These are phyloP conservation scores for Erodium maritimum DNA, from an alignment of 345 rosid species.

Conservation along the genomic window DNA sequence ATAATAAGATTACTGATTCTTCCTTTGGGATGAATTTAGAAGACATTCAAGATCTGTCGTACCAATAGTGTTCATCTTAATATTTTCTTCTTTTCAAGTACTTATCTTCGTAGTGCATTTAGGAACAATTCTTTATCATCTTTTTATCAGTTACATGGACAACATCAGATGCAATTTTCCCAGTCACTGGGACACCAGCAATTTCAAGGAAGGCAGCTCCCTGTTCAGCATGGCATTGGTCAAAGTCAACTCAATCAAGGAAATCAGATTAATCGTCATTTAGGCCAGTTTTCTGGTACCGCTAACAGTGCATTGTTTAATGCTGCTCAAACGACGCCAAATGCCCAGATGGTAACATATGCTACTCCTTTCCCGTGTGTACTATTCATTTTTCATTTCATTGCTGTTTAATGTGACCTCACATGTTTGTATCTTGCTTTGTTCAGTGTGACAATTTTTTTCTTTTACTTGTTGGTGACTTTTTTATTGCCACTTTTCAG, in stretches of 20 bases:
- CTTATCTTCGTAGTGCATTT: constrained; percentile 1
- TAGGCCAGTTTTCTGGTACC: constrained; percentile 66
- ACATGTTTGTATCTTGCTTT: neutral
- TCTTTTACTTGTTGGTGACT: constrained; percentile 1
- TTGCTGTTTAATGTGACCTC: constrained; percentile 1
- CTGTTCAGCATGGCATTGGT: constrained; percentile 69
- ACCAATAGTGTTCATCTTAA: neutral
- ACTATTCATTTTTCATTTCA: constrained; percentile 6
- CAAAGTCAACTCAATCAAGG: constrained; percentile 84
- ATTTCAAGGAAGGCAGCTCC: constrained; percentile 71
- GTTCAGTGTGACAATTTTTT: neutral
- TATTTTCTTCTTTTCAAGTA: neutral
- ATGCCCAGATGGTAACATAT: constrained; percentile 64
- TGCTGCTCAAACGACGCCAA: constrained; percentile 80
- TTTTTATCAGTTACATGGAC: constrained; percentile 48
- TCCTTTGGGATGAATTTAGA: neutral
- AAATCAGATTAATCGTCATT: constrained; percentile 60
- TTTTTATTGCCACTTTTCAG: constrained; percentile 23
- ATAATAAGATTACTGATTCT: no score
- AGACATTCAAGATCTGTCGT: neutral
- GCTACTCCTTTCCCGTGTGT: constrained; percentile 4
- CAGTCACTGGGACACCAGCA: constrained; percentile 84
- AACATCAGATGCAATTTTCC: constrained; percentile 85
- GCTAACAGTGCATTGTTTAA: constrained; percentile 69
- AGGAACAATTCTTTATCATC: constrained; percentile 5